Evolutionary conservation across 1,284 basidiomycete genomes (phyloP).

Genomic region (Ceratobasidium sp.): DNA sequence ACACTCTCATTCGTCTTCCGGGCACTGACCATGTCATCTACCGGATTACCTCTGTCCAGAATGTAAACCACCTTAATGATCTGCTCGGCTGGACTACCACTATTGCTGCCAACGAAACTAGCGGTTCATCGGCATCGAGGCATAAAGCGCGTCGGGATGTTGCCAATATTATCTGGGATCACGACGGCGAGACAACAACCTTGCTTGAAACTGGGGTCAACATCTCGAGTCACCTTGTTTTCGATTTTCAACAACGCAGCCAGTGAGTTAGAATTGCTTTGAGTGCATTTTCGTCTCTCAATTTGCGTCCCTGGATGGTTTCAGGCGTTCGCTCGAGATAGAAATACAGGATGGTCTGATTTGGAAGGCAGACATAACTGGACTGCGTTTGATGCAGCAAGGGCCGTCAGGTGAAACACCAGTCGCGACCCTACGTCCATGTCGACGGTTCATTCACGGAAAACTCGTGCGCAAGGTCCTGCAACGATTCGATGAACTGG

Average conservation of each 20-base stretch:
- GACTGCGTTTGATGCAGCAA: constrained; percentile 43
- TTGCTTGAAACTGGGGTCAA: constrained; percentile 24
- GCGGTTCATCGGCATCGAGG: constrained; percentile 28
- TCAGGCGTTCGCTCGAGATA: constrained; percentile 41
- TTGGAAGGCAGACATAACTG: constrained; percentile 43
- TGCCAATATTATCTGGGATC: constrained; percentile 42
- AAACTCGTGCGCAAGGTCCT: constrained; percentile 42
- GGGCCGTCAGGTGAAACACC: constrained; percentile 15
- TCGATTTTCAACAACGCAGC: constrained; percentile 43
- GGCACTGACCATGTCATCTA: constrained; percentile 40
- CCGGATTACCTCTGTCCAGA: constrained; percentile 40
- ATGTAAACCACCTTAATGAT: constrained; percentile 42
- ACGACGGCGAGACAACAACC: constrained; percentile 35
- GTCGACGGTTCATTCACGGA: constrained; percentile 43
- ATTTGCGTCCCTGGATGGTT: background rate
- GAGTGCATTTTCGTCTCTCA: background rate
- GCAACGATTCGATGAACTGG: constrained; percentile 43
- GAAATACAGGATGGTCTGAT: constrained; percentile 32
- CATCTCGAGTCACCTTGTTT: constrained; percentile 42
- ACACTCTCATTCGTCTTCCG: constrained; percentile 44
- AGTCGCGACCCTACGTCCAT: constrained; percentile 42
- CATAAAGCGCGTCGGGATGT: constrained; percentile 42
- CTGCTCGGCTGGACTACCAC: constrained; percentile 44
- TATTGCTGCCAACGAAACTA: constrained; percentile 14
- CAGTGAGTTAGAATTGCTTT: constrained; percentile 16